Evolutionary conservation across 2,329 filamentous ascomycete genomes (phyloP), one percentile per base, ranked within the genome.

Genomic region (Fusarium oligoseptatum): DNA sequence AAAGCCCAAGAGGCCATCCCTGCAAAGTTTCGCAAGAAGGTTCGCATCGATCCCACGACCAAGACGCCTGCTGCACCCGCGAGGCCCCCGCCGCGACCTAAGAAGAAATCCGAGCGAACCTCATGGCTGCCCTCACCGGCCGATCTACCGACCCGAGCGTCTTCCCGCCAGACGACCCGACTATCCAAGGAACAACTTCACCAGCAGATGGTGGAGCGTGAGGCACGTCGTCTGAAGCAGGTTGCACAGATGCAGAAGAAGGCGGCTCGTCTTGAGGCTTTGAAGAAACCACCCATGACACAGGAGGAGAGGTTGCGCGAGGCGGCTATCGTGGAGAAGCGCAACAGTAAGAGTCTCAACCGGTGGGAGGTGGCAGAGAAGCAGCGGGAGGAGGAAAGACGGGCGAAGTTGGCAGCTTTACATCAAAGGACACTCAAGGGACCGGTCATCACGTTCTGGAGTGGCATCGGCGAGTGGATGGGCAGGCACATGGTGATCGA

Each of bases 341-440:
- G 92, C 78, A 98, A 99, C 82, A 90, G 93, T 76, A 97, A 94
- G 87, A 98, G 93, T 82, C 85, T 98, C 79, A 98, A 96, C 80
- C 89, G 94, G 66, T 98, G 96, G 95, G 95, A 98, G 82, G 93
- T 95, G 82, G 94, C 95, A 8, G 97, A 99, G 84, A 95, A 95
- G 83, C 92, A 93, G 81, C 91, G 96, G 68, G 93, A 95, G 75
- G 94, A 96, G 78, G 94, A 97, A 80, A 90, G 96, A 71, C 90
- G 91, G 73, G 93, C 92, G 45, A 96, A 93, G 83, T 87, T 98
- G 57, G 95, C 96, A 43, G 97, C 96, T 15, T 86, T 98, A 76
- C 94, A 97, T 78, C 94, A 95, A 81, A 91, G 95, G 58, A 94
- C 93, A 60, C 88, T 98, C 10, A 92, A 96, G 64, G 97, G 97